These are phyloP conservation scores for Hypoxylon sp. DNA, from an alignment of 2,329 filamentous ascomycete genomes.

Conservation along the genomic window DNA sequence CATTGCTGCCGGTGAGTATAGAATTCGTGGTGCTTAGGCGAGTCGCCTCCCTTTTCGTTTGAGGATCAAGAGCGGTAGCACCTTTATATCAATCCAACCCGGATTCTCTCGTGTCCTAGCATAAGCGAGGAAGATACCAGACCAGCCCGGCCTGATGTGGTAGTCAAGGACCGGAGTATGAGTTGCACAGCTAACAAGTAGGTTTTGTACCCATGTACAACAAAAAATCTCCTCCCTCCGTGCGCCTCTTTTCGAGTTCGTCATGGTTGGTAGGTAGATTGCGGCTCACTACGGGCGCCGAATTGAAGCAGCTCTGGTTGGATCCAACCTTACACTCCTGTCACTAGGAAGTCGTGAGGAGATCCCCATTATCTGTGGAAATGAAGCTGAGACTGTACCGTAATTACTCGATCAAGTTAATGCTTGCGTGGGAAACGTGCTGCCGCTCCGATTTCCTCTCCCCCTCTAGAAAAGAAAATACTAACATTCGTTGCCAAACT, in stretches of 20 bases:
- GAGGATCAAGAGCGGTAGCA: constrained; percentile 76
- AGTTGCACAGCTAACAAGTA: constrained; percentile 56
- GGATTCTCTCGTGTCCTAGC: constrained; percentile 11
- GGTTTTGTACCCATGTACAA: constrained; percentile 63
- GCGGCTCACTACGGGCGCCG: constrained; percentile 90
- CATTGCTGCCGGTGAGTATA: constrained; percentile 90
- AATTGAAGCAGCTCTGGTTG: constrained; percentile 65
- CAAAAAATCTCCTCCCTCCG: constrained; percentile 53
- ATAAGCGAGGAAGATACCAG: constrained; percentile 16
- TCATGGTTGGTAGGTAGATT: constrained; percentile 57
- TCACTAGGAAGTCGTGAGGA: constrained; percentile 51
- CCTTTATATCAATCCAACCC: constrained; percentile 45
- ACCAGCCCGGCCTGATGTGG: constrained; percentile 6
- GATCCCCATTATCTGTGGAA: constrained; percentile 59
- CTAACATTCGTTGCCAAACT: constrained; percentile 62
- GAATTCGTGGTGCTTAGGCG: constrained; percentile 53
- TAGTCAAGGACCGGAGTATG: constrained; percentile 46
- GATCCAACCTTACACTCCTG: constrained; percentile 67
- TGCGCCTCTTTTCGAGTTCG: constrained; percentile 17
- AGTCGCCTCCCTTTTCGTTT: constrained; percentile 52
- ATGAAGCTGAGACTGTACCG: constrained; percentile 96
- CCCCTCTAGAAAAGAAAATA: constrained; percentile 49
- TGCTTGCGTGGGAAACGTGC: constrained; percentile 98
- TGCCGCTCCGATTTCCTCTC: constrained; percentile 78
- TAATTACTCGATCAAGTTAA: constrained; percentile 99